A percentile compares a stretch with the other conserved stretches of the same genome.
Evolutionary conservation across 768 basidiomycete species (phyloP).

Genomic region (Hemileccinum rubropunctum): DNA sequence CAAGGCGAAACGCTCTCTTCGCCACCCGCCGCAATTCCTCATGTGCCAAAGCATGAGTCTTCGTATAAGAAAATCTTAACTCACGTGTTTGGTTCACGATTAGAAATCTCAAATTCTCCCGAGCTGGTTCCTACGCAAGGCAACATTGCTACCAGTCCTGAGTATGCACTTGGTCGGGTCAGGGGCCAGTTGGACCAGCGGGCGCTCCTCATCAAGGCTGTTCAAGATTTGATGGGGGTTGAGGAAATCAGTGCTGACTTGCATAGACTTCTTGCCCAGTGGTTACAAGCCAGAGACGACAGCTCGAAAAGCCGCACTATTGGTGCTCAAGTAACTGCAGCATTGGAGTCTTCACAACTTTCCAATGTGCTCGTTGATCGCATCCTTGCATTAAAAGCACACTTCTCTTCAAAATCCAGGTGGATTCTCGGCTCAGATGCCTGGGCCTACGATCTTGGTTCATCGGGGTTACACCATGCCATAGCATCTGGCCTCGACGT

Average conservation of each 20-base stretch:
- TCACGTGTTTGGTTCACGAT: constrained; percentile 73
- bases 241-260: constrained; percentile 49
- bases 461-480: constrained; percentile 92
- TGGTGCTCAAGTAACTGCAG: constrained; percentile 54
- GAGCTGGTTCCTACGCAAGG: constrained; percentile 68
- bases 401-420: constrained; percentile 67
- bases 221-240: constrained; percentile 63
- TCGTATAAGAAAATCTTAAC: constrained; percentile 88
- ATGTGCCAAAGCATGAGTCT: constrained; percentile 86
- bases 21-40: constrained; percentile 39
- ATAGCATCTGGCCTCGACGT: constrained; percentile 89
- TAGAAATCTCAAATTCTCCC: constrained; percentile 87
- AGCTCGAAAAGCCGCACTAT: constrained; percentile 54
- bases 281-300: constrained; percentile 79
- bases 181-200: constrained; percentile 79
- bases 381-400: constrained; percentile 56
- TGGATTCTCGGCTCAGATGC: constrained; percentile 99
- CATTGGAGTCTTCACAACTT: constrained; percentile 42
- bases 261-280: constrained; percentile 73
- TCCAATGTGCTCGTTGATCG: constrained; percentile 47
- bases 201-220: constrained; percentile 57
- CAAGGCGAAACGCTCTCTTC: constrained; percentile 35
- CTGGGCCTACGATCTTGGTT: constrained; percentile 96
- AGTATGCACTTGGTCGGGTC: constrained; percentile 91
- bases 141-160: constrained; percentile 80